A percentile compares a stretch with the other conserved stretches of the same genome.
These are phyloP conservation scores for Exophiala spinifera DNA, from an alignment of 2,329 filamentous ascomycete species.

Conservation along the genomic window DNA sequence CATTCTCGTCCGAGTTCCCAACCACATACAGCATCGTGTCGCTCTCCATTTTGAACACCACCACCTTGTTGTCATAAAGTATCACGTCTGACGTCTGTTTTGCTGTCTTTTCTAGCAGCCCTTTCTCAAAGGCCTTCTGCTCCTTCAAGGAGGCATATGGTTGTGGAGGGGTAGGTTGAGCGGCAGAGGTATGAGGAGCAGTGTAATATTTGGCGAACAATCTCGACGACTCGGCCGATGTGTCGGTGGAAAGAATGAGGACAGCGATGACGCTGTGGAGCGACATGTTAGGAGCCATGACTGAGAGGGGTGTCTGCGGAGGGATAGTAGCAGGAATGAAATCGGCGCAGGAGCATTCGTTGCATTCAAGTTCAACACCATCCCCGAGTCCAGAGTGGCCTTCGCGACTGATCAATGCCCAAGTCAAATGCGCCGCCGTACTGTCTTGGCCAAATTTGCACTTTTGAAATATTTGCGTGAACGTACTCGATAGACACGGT, in stretches of 20 bases:
- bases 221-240: conserved; percentile 66
- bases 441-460: neutral
- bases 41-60: conserved; percentile 96
- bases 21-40: conserved; percentile 97
- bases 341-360: too few species aligned
- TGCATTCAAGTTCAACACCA: neutral
- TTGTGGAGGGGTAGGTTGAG: conserved; percentile 58
- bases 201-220: conserved; percentile 94
- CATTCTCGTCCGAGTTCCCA: conserved; percentile 88
- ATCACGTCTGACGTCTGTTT: conserved; percentile 97
- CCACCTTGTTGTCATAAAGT: conserved; percentile 92
- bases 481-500: neutral
- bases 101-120: conserved; percentile 87
- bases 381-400: conserved; percentile 2
- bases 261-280: conserved; percentile 75
- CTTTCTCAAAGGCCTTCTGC: conserved; percentile 96
- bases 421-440: neutral
- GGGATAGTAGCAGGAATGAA: too few species aligned
- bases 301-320: neutral
- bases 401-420: neutral
- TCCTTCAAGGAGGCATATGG: conserved; percentile 87
- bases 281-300: conserved; percentile 71
- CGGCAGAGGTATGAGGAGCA: conserved; percentile 60
- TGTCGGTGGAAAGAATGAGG: conserved; percentile 73
- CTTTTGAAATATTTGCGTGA: too few species aligned